Base-by-base conservation (phyloP, 2,329 filamentous ascomycete genomes). In the Xylariales sp. region DNA sequence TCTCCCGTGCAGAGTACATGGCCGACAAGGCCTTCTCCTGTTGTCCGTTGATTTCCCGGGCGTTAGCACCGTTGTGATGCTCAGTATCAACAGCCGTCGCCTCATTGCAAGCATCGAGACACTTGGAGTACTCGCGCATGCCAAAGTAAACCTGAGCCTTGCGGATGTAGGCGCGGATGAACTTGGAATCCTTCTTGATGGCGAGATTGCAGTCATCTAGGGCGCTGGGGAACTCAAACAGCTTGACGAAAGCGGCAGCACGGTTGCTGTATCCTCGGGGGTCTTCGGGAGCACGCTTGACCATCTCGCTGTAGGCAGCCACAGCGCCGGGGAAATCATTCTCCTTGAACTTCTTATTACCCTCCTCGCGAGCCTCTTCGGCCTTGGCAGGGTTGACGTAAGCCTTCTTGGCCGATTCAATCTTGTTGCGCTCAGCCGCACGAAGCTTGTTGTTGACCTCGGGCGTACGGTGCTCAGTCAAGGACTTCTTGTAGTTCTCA, bases 121-220 rank as follows among this genome's bases (percentile, higher is more conserved):
- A 94, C 64, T 90, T 91, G 65, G 84, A 95, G 74, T 95, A 97
- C 66, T 98, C 91, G 65, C 93, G 88, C 93, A 98, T 98, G 55
- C 89, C 89, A 53, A 93, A 89, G 65, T 91, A 88, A 31, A 89
- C 88, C 69, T 97, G 90, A 0, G 90, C 90, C 74, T 96, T 97
- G 62, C 93, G 85, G 55, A 98, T 85, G 66, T 97, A 97, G 6
- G 93, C 93, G 43, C 91, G 83, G 68, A 97, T 91, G 66, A 98
- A 98, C 59, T 84, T 85, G 44, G 86, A 77, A 57, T 98, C 93
- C 55, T 84, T 86, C 76, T 88, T 86, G 70, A 95, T 94, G 32
- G 93, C 93, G 52, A 79, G 72, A 64, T 95, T 84, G 65, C 93
- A 97, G 70, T 98, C 94, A 36, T 89, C 81, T 28, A 98, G 82